Base-by-base conservation (phyloP, 2,329 filamentous ascomycete genomes). In the Pestalotiopsis fici region DNA sequence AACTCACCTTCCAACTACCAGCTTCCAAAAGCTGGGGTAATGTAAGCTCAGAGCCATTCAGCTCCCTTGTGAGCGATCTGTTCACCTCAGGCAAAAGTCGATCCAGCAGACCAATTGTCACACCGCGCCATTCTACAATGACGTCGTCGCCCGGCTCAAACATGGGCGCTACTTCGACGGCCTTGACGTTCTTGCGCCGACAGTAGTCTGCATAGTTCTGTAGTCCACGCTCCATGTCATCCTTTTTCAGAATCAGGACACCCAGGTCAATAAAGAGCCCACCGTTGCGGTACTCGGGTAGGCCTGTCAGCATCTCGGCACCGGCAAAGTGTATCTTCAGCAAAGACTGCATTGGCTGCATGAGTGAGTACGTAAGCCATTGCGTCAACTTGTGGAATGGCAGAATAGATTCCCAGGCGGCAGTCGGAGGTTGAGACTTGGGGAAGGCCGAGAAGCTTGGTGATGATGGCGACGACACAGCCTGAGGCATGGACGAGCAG, bases 241-340 rank as follows among this genome's bases (percentile, higher is more conserved):
- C 78, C 0, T 78, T 69, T 72, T 87, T 89, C 7, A 90, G 77
- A 2, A 79, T 82, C 28, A 89, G 69, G 0, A 87, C 85, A 0
- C 83, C 84, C 23, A 88, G 74, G 43, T 89, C 91, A 59, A 93
- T 84, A 43, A 93, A 90, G 0, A 93, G 78, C 0, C 91, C 91
- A 2, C 91, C 91, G 67, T 93, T 93, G 64, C 91, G 86, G 71
- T 93, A 93, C 74, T 93, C 91, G 0, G 91, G 89, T 3, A 93
- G 80, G 0, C 89, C 91, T 0, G 91, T 93, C 9, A 91, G 83
- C 0, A 90, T 83, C 23, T 86, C 80, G 2, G 81, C 77, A 47
- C 87, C 87, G 9, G 78, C 80, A 78, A 87, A 88, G 13, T 83
- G 78, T 15, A 85, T 81, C 1, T 81, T 81, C 11, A 90, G 78